Conservation (phyloP, 768 basidiomycete genomes). For the Tephrocybe sp. region DNA sequence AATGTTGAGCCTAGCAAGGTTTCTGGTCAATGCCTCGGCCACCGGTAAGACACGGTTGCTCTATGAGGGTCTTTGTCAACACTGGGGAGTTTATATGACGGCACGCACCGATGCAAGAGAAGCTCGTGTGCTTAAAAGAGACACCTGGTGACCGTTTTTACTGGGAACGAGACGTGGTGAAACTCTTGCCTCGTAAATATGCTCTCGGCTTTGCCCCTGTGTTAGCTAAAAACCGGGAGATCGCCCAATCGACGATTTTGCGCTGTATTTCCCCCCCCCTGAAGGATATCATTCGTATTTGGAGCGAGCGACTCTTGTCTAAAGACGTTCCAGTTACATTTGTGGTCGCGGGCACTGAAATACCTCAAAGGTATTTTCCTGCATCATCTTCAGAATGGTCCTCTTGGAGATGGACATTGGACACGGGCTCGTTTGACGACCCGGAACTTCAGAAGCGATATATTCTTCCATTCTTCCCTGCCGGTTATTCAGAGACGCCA, state of each 20-base stretch:
- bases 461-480: background rate
- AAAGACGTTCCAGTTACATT: background rate
- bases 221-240: background rate
- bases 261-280: background rate
- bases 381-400: background rate
- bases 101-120: background rate
- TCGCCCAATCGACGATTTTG: background rate
- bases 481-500: background rate
- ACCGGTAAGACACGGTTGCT: constrained; percentile 6
- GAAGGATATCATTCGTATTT: background rate
- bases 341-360: background rate
- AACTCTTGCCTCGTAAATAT: background rate
- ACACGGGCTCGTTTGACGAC: background rate
- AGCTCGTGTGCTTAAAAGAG: background rate
- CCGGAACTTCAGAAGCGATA: background rate
- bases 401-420: background rate
- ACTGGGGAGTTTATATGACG: constrained; percentile 10
- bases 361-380: background rate
- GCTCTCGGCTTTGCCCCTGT: background rate
- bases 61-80: constrained; percentile 7
- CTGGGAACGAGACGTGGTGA: background rate
- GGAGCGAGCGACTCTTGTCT: background rate
- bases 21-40: constrained; percentile 4
- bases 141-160: background rate
- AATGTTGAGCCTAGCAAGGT: background rate